Evolutionary conservation across 176 grass and related monocot species (phyloP).

Genomic region (Leersia perrieri): DNA sequence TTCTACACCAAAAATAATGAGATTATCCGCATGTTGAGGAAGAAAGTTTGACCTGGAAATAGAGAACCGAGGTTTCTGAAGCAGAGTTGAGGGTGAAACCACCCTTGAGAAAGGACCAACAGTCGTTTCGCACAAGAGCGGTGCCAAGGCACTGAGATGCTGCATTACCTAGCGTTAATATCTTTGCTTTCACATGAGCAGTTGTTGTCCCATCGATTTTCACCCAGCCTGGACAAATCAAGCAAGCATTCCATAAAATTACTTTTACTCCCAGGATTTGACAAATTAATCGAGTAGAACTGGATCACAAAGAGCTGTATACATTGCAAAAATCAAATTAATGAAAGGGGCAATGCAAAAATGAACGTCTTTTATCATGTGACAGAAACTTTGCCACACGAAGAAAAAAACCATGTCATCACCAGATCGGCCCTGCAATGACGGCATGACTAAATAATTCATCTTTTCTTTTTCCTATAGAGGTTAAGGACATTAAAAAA

Average conservation of each 20-base stretch:
- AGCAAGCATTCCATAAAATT: neutral
- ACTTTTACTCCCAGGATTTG: neutral
- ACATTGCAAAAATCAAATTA: too few relatives aligned
- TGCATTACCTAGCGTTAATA: constrained; percentile 41
- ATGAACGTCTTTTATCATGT: too few relatives aligned
- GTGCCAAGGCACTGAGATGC: constrained; percentile 63
- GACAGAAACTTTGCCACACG: too few relatives aligned
- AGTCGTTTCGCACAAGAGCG: constrained; percentile 55
- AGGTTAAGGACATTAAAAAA: too few relatives aligned
- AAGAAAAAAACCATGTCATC: too few relatives aligned
- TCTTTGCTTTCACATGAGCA: constrained; percentile 61
- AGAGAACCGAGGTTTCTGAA: constrained; percentile 61
- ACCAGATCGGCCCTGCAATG: too few relatives aligned
- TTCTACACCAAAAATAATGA: neutral
- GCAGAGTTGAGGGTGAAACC: constrained; percentile 57
- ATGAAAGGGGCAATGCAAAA: too few relatives aligned
- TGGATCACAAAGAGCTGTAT: too few relatives aligned
- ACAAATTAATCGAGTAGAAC: neutral
- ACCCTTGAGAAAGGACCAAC: constrained; percentile 92
- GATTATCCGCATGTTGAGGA: neutral
- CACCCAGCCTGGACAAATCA: constrained; percentile 66
- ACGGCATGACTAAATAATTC: too few relatives aligned
- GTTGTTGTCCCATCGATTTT: constrained; percentile 52
- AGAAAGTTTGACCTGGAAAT: constrained; percentile 62
- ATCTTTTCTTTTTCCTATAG: too few relatives aligned